These are phyloP conservation scores for Curvularia verruculosa DNA, from an alignment of 2,329 filamentous ascomycete genomes.

Conservation along the genomic window DNA sequence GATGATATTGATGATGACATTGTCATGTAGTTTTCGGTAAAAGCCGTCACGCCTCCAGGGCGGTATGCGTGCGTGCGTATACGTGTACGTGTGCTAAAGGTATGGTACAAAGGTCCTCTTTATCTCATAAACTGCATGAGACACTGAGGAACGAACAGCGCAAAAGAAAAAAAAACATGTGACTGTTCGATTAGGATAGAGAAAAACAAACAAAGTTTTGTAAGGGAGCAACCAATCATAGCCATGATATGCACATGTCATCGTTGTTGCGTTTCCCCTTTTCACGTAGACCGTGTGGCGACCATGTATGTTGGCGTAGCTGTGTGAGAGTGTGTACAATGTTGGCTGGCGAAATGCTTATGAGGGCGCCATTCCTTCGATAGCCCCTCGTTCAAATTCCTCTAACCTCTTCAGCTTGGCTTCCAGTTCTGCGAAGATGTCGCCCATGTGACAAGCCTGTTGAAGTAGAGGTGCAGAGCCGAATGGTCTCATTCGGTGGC, in stretches of 20 bases:
- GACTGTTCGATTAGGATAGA: slow-evolving; percentile 4
- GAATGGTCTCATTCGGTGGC: slow-evolving; percentile 77
- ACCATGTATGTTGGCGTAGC: neutral
- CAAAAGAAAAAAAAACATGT: neutral
- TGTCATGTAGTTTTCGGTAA: neutral
- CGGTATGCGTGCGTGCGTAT: neutral
- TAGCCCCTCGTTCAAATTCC: slow-evolving; percentile 41
- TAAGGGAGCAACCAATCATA: neutral
- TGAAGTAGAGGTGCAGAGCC: slow-evolving; percentile 68
- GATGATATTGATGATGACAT: neutral
- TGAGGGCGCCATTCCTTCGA: slow-evolving; percentile 36
- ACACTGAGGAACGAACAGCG: neutral
- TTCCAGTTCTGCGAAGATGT: slow-evolving; percentile 68
- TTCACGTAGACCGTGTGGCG: neutral
- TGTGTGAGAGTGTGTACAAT: neutral
- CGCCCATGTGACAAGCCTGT: slow-evolving; percentile 77
- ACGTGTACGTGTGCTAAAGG: neutral
- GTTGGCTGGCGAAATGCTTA: slow-evolving; percentile 9
- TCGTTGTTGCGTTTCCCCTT: neutral
- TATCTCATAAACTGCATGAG: neutral
- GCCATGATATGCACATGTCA: neutral
- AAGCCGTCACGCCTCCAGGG: slow-evolving; percentile 1
- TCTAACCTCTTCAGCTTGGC: slow-evolving; percentile 68
- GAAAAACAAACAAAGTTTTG: neutral
- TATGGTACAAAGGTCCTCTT: neutral